A percentile compares a stretch with the other conserved stretches of the same genome.
Evolutionary conservation across 768 basidiomycete species (phyloP).

Genomic region (Hortiboletus campestris): DNA sequence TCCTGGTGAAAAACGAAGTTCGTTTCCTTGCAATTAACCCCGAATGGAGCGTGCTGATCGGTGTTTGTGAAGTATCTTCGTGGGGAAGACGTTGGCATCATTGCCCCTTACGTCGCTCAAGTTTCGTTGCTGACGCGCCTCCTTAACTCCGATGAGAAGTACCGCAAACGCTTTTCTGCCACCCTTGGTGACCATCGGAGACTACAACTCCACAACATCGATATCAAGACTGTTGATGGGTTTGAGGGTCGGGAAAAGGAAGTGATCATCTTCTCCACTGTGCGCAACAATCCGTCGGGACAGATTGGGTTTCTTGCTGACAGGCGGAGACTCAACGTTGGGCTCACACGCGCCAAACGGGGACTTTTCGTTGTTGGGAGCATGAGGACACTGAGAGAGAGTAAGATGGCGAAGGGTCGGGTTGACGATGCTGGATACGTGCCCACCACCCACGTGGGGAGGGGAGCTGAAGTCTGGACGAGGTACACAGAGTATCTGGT

Average conservation of each 20-base stretch:
- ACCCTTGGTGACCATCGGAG: conserved; percentile 66
- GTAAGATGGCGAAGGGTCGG: conserved; percentile 35
- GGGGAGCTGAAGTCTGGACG: conserved; percentile 56
- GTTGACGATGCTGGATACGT: conserved; percentile 8
- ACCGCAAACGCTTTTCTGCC: conserved; percentile 50
- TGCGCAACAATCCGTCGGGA: conserved; percentile 74
- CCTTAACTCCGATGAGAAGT: conserved; percentile 54
- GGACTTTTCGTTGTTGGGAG: conserved; percentile 83
- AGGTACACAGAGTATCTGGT: conserved; percentile 58
- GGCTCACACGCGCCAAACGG: conserved; percentile 83
- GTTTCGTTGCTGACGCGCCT: conserved; percentile 71
- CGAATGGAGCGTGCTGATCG: conserved; percentile 6
- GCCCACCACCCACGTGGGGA: conserved; percentile 30
- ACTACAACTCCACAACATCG: conserved; percentile 63
- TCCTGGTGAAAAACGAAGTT: conserved; percentile 73
- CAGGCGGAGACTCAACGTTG: conserved; percentile 83
- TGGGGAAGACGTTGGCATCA: conserved; percentile 84
- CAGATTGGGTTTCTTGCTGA: conserved; percentile 90
- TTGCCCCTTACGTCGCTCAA: conserved; percentile 90
- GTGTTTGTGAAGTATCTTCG: conserved; percentile 45
- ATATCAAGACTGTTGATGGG: conserved; percentile 92
- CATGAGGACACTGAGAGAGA: conserved; percentile 56
- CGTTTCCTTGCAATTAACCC: conserved; percentile 22
- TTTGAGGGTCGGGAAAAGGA: conserved; percentile 95
- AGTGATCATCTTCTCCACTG: conserved; percentile 88